Base-by-base conservation (phyloP, 2,329 filamentous ascomycete species). In the Phaeomoniella chlamydospora region DNA sequence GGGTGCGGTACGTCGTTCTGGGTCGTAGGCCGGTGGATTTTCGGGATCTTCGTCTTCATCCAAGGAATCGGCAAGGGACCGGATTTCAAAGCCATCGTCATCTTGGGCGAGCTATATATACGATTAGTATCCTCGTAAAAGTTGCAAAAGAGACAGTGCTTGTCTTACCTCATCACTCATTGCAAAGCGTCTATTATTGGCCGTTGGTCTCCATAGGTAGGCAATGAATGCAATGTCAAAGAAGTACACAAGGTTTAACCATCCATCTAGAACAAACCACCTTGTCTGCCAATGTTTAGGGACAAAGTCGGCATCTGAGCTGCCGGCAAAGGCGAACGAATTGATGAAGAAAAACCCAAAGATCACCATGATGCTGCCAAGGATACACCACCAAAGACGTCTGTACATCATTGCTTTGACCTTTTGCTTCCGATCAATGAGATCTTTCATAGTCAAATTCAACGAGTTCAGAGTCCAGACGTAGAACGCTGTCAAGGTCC, bases 291-390 rank as follows among this genome's bases (percentile, higher is more conserved):
- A 98, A 59, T 98, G 88, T 48, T 84, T 83, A 1, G 90, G 90
- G 3, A 94, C 85, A 55, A 93, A 98, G 56, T 93, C 81, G 1
- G 83, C 83, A 44, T 87, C 80, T 33, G 72, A 74, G 33, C 77
- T 76, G 10, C 86, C 87, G 34, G 87, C 88, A 55, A 98, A 94
- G 1, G 83, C 85, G 59, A 94, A 86, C 47, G 83, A 92, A 67
- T 94, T 96, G 66, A 96, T 78, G 67, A 98, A 96, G 68, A 98
- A 94, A 65, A 98, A 98, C 39, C 71, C 86, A 49, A 98, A 98
- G 48, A 96, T 94, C 48, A 96, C 84, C 34, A 96, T 64, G 53
- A 98, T 93, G 55, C 82, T 93, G 43, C 74, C 68, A 32, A 98
- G 68, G 41, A 98, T 94, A 56, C 85, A 88, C 87, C 87, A 98